These are phyloP conservation scores for Colletotrichum tamarilloi DNA, from an alignment of 2,329 filamentous ascomycete genomes.

Conservation along the genomic window DNA sequence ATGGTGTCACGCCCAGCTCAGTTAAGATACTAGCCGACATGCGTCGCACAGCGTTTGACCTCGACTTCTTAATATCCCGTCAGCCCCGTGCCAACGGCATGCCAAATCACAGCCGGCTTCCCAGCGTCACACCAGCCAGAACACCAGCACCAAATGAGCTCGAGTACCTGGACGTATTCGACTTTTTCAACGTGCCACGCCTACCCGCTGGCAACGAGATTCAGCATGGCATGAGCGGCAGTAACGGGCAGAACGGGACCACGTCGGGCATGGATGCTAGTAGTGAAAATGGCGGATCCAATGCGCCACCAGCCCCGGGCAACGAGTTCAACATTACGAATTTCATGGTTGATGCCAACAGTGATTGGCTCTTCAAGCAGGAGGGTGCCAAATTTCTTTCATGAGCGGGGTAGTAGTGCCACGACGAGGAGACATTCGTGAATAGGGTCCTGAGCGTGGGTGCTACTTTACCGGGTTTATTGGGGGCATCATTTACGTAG, in stretches of 20 bases:
- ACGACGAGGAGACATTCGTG: background rate
- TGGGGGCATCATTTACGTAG: background rate
- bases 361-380: slow-evolving; percentile 79
- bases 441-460: slow-evolving; percentile 1
- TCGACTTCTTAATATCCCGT: slow-evolving; percentile 88
- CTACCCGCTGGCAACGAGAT: slow-evolving; percentile 63
- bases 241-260: slow-evolving; percentile 35
- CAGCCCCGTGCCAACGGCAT: slow-evolving; percentile 67
- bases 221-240: slow-evolving; percentile 36
- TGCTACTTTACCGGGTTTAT: background rate
- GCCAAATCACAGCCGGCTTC: slow-evolving; percentile 54
- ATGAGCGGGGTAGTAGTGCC: background rate
- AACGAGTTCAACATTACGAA: slow-evolving; percentile 84
- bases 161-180: slow-evolving; percentile 92
- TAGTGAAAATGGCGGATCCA: slow-evolving; percentile 41
- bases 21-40: slow-evolving; percentile 92
- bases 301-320: slow-evolving; percentile 42
- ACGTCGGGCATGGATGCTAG: slow-evolving; percentile 35
- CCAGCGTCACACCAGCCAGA: slow-evolving; percentile 69
- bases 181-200: slow-evolving; percentile 92
- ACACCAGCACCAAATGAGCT: slow-evolving; percentile 84
- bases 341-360: slow-evolving; percentile 79
- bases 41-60: slow-evolving; percentile 88
- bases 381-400: slow-evolving; percentile 44
- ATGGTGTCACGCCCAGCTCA: slow-evolving; percentile 81